Base-by-base conservation (phyloP, 495 filamentous ascomycete genomes). In the Daldinia caldariorum region DNA sequence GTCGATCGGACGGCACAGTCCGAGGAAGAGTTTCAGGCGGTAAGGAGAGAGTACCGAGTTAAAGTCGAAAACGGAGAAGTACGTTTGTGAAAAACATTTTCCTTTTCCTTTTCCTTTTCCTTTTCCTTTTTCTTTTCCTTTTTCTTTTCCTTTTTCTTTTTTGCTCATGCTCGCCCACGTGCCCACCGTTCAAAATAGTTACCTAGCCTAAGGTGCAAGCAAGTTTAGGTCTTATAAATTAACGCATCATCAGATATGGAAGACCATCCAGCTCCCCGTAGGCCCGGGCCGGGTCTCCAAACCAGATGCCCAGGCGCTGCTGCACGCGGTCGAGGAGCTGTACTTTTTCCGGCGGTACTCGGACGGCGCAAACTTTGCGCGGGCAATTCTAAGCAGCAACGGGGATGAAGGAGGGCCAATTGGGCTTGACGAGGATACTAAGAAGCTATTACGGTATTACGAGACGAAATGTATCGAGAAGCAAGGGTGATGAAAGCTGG, bases 271-370 rank as follows among this genome's bases (percentile, higher is more conserved):
- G n/a, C 60, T 84, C 14, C 81, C 83, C 10, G 61, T 83, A 6
- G 54, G 60, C 37, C 20, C 61, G 3, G 63, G 14, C 2, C 72
- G 58, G 13, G 54, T 79, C 3, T 58, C 73, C 20, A 85, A 85
- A 38, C 78, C 81, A 13, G 77, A 81, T 2, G 77, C 77, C 1
- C 83, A 86, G 61, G 77, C 79, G 6, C 69, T 88, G 16, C 59
- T 86, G 10, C 84, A 88, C 70, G 83, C 85, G 0, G 84, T 84
- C 2, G 86, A 88, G 67, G 85, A 88, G 67, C 74, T 88, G 9
- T 88, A 87, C 41, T 87, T 86, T 72, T 83, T 82, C 41, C 71
- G 78, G 1, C 75, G 82, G 12, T 88, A 82, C 47, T 64, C 76
- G 14, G 81, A 85, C 58, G 85, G 79, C 0, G 74, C 77, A 12